These are phyloP conservation scores for Metschnikowia continentalis DNA, from an alignment of 805 yeast genomes.

Conservation along the genomic window DNA sequence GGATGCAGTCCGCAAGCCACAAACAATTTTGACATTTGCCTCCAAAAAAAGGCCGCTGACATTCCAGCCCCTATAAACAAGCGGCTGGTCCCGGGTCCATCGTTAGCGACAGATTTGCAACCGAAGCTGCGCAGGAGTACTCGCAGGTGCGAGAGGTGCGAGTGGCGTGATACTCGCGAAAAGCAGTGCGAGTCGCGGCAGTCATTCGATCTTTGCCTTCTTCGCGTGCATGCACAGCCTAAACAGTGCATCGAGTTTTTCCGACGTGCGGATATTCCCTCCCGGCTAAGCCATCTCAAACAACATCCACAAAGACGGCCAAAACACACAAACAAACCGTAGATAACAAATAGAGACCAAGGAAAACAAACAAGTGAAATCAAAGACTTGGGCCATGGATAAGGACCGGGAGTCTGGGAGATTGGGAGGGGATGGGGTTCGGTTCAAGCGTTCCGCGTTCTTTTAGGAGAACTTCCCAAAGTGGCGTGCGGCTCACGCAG, in stretches of 20 bases:
- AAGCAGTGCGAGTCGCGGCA: background rate
- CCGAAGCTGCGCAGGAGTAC: background rate
- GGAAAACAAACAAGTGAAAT: no score
- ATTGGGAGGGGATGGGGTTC: no score
- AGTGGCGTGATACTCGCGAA: slow-evolving; percentile 1
- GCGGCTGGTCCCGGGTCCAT: background rate
- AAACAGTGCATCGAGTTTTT: background rate
- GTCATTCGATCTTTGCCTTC: background rate
- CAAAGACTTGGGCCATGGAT: no score
- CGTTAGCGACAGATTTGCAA: background rate
- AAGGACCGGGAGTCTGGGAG: no score
- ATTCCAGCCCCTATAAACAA: background rate
- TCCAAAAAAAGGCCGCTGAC: background rate
- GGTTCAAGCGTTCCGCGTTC: background rate
- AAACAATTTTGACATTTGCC: no score
- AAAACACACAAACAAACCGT: no score
- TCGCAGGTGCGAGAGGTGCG: background rate
- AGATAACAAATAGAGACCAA: no score
- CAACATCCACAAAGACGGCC: no score
- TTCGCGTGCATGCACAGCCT: background rate
- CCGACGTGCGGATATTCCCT: background rate
- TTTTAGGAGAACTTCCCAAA: background rate
- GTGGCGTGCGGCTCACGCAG: slow-evolving; percentile 4
- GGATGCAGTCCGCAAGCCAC: no score
- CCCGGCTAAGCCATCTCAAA: no score